Conservation (phyloP, 148 eudicot species). For the Vaccinium myrtillus region DNA sequence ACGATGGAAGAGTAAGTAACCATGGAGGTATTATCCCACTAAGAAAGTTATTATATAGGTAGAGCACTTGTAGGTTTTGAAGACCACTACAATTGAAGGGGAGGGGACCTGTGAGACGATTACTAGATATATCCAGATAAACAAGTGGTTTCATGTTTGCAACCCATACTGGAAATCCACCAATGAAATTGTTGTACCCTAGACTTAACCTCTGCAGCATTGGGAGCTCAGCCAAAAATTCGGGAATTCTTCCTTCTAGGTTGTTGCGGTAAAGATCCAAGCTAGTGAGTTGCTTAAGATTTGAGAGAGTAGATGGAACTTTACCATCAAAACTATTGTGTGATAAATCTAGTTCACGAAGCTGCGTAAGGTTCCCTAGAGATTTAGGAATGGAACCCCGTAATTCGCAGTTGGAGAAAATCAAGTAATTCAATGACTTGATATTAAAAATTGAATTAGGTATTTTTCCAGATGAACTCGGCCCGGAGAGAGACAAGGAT, state of each 20-base stretch:
- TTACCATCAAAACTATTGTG: not conserved
- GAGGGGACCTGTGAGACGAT: not conserved
- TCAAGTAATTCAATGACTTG: not conserved
- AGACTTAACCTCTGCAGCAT: too few species aligned
- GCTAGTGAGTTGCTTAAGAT: too few species aligned
- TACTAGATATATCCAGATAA: not conserved
- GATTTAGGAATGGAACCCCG: not conserved
- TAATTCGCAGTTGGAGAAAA: not conserved
- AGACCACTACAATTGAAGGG: not conserved
- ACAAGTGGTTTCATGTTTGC: not conserved
- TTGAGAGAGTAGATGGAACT: not conserved
- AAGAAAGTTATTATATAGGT: not conserved
- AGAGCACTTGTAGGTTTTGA: not conserved
- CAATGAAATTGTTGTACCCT: too few species aligned
- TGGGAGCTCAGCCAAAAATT: too few species aligned
- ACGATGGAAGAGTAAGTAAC: not conserved
- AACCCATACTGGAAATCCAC: not conserved
- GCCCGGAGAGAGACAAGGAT: not conserved
- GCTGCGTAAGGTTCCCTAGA: not conserved
- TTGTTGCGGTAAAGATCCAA: too few species aligned
- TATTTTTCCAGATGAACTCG: not conserved
- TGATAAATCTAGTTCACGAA: not conserved
- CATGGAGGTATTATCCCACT: not conserved
- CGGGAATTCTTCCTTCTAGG: too few species aligned
- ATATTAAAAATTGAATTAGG: not conserved